Percentiles rank a stretch among this genome's conserved stretches.
These are phyloP conservation scores for Phaffomyces opuntiae DNA, from an alignment of 805 yeast species.

Conservation along the genomic window DNA sequence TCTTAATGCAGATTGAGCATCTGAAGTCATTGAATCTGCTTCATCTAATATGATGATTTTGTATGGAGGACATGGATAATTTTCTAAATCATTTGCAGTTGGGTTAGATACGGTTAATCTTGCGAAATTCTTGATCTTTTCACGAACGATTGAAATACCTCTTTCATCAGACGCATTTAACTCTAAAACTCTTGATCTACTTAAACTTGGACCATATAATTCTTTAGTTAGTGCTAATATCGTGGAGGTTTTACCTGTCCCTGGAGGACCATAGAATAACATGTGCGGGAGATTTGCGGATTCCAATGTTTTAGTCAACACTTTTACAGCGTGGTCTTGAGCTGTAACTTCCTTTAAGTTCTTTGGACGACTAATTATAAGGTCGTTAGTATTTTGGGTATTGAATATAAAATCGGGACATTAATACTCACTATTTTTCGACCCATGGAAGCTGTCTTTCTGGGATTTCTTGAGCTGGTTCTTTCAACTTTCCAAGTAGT, in stretches of 20 bases:
- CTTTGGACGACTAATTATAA: constrained; percentile 65
- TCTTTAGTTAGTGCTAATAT: constrained; percentile 77
- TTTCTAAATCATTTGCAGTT: constrained; percentile 51
- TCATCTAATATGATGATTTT: constrained; percentile 89
- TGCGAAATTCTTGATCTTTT: constrained; percentile 82
- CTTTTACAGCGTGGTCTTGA: constrained; percentile 83
- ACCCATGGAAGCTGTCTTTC: constrained; percentile 71
- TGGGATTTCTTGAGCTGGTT: constrained; percentile 12
- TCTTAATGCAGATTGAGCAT: constrained; percentile 92
- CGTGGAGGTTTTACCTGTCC: constrained; percentile 89
- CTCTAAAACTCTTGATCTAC: constrained; percentile 68
- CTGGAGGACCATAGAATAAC: constrained; percentile 92
- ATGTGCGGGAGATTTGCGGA: constrained; percentile 86
- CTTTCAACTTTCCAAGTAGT: constrained; percentile 23
- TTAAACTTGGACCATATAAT: constrained; percentile 65
- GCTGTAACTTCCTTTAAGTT: constrained; percentile 82
- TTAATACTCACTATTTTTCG: constrained; percentile 55
- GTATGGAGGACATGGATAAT: constrained; percentile 95
- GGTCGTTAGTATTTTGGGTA: constrained; percentile 1
- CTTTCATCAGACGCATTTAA: constrained; percentile 88
- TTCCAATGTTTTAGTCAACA: constrained; percentile 68
- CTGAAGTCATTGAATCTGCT: constrained; percentile 96
- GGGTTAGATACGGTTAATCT: constrained; percentile 81
- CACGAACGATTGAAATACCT: constrained; percentile 83
- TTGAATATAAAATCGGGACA: neutral